A percentile compares a stretch with the other conserved stretches of the same genome.
Conservation (phyloP, 306 rosid species). For the Quercus ilex region DNA sequence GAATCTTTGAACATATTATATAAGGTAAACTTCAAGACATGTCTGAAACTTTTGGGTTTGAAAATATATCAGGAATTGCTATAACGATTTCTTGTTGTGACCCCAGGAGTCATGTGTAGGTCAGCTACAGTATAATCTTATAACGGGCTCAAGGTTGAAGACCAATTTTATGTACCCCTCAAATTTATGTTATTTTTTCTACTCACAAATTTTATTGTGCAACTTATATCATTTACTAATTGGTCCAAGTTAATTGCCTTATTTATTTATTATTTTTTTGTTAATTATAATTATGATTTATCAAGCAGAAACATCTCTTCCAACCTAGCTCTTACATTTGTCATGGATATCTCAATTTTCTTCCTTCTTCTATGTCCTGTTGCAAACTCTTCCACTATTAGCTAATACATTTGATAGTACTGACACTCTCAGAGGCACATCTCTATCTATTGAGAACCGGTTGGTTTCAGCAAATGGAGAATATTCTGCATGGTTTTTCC, state of each 20-base stretch:
- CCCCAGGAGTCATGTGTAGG: not conserved
- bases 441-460: too few relatives aligned
- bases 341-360: slow-evolving; percentile 24
- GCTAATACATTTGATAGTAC: not conserved
- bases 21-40: not conserved
- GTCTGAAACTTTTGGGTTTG: not conserved
- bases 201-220: not conserved
- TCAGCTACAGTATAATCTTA: not conserved
- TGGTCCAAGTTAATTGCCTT: too few relatives aligned
- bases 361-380: slow-evolving; percentile 10
- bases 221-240: too few relatives aligned
- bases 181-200: not conserved
- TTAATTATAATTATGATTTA: too few relatives aligned
- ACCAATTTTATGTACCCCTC: not conserved
- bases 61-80: not conserved
- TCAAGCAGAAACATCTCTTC: too few relatives aligned
- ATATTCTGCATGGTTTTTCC: slow-evolving; percentile 46
- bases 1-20: too few relatives aligned
- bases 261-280: too few relatives aligned
- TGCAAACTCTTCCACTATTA: slow-evolving; percentile 15
- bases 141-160: not conserved
- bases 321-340: not conserved
- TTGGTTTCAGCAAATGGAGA: slow-evolving; percentile 32
- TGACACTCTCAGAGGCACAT: too few relatives aligned
- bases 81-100: not conserved